These are phyloP conservation scores for Lentinus polychrous DNA, from an alignment of 1,284 basidiomycete genomes.

Conservation along the genomic window DNA sequence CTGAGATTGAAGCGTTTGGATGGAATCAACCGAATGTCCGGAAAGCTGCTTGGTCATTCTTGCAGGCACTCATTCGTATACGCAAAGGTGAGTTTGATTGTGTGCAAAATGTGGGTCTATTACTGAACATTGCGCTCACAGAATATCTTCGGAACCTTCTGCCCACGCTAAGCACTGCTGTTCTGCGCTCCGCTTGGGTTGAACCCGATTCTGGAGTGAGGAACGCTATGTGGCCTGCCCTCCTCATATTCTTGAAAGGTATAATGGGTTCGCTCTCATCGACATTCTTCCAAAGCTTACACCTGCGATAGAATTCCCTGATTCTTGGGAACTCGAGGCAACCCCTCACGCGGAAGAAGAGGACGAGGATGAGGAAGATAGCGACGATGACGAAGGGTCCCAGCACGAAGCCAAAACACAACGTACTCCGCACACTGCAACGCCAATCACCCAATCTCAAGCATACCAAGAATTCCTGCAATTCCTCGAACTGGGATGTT, in stretches of 20 bases:
- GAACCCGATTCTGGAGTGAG: constrained; percentile 69
- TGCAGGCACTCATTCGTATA: constrained; percentile 34
- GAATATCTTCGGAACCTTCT: constrained; percentile 34
- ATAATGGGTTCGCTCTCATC: constrained; percentile 14
- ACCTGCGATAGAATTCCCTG: constrained; percentile 43
- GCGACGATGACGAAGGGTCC: constrained; percentile 21
- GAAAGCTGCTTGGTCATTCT: constrained; percentile 52
- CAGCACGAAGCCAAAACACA: constrained; percentile 26
- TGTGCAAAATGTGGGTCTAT: neutral
- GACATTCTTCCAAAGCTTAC: neutral
- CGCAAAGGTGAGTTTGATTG: constrained; percentile 34
- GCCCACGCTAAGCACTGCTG: constrained; percentile 45
- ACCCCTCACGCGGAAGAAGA: constrained; percentile 16
- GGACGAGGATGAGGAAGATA: constrained; percentile 15
- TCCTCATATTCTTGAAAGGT: constrained; percentile 72
- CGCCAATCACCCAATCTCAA: constrained; percentile 23
- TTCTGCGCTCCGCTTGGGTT: constrained; percentile 71
- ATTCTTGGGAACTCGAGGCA: constrained; percentile 51
- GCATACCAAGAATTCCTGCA: constrained; percentile 67
- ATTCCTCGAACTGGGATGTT: constrained; percentile 72
- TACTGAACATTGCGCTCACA: constrained; percentile 14
- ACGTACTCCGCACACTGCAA: constrained; percentile 8
- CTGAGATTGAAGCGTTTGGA: constrained; percentile 44
- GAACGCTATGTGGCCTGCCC: constrained; percentile 58
- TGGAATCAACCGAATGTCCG: constrained; percentile 59